phyloP scores from a whole-genome alignment of 2,329 filamentous ascomycete species.

The Stemphylium lycopersici region DNA sequence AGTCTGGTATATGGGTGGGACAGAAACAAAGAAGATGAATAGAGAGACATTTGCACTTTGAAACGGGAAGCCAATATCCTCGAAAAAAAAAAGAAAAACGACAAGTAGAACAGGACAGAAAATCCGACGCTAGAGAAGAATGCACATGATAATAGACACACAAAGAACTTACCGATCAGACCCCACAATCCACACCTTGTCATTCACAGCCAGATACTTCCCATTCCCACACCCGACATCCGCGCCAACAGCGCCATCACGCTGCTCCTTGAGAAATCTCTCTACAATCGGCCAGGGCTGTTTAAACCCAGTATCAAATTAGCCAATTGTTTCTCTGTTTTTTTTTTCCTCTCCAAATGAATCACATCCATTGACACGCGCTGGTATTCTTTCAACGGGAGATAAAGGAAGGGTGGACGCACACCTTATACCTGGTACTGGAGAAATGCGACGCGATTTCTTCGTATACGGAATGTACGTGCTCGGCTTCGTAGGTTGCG shows the following conservation, averaged over 20 bases:
- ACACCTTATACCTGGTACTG: constrained; percentile 73
- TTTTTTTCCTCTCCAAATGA: no score
- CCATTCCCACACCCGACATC: constrained; percentile 97
- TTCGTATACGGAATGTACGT: constrained; percentile 93
- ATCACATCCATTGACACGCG: no score
- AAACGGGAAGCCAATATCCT: background rate
- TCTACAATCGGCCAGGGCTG: constrained; percentile 92
- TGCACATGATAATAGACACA: no score
- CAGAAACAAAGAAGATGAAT: background rate
- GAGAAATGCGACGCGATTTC: constrained; percentile 85
- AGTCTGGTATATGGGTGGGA: no score
- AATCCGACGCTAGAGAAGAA: no score
- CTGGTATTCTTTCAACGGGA: no score
- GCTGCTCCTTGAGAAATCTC: constrained; percentile 70
- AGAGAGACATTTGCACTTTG: background rate
- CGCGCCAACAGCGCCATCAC: constrained; percentile 77
- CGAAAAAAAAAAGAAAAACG: background rate
- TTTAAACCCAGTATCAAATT: no score
- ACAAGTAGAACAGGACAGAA: background rate
- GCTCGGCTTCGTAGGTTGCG: constrained; percentile 76
- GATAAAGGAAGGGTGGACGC: constrained; percentile 35
- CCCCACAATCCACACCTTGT: constrained; percentile 71
- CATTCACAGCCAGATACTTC: constrained; percentile 87
- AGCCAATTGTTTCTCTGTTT: no score
- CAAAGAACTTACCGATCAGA: constrained; percentile 81